Evolutionary conservation across 805 yeast genomes (phyloP).

Genomic region (Wickerhamomyces sydowiorum): DNA sequence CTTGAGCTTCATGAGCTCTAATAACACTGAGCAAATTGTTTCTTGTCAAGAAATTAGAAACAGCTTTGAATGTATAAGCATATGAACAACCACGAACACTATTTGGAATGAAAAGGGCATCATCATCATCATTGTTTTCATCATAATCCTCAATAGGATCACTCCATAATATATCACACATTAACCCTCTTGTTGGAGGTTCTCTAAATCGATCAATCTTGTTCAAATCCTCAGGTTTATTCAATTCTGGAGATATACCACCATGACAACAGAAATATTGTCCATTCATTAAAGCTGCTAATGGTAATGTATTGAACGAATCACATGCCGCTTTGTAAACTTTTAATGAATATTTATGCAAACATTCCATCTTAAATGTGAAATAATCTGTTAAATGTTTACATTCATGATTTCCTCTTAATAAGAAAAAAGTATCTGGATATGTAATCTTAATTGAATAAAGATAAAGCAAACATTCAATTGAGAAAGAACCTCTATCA

Average conservation of each 20-base stretch:
- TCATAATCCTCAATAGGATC: conserved; percentile 93
- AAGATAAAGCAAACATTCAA: conserved; percentile 72
- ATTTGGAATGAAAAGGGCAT: conserved; percentile 51
- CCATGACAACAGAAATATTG: conserved; percentile 97
- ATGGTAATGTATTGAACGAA: conserved; percentile 82
- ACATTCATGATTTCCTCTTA: conserved; percentile 95
- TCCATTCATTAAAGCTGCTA: conserved; percentile 89
- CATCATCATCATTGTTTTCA: conserved; percentile 39
- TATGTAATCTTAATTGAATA: conserved; percentile 75
- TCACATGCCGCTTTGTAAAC: conserved; percentile 70
- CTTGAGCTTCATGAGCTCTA: conserved; percentile 97
- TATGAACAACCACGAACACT: conserved; percentile 88
- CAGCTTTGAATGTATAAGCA: conserved; percentile 73
- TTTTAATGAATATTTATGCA: conserved; percentile 64
- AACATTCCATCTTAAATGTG: conserved; percentile 87
- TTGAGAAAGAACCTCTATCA: conserved; percentile 87
- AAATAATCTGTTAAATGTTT: conserved; percentile 89
- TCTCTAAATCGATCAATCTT: conserved; percentile 76
- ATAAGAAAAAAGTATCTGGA: conserved; percentile 69
- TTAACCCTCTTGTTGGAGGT: conserved; percentile 88
- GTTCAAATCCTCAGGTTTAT: conserved; percentile 60
- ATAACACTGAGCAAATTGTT: conserved; percentile 80
- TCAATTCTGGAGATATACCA: conserved; percentile 84
- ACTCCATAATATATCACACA: conserved; percentile 95
- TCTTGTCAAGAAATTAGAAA: conserved; percentile 69